phyloP scores from a whole-genome alignment of 306 rosid species.

The Rosa rugosa region DNA sequence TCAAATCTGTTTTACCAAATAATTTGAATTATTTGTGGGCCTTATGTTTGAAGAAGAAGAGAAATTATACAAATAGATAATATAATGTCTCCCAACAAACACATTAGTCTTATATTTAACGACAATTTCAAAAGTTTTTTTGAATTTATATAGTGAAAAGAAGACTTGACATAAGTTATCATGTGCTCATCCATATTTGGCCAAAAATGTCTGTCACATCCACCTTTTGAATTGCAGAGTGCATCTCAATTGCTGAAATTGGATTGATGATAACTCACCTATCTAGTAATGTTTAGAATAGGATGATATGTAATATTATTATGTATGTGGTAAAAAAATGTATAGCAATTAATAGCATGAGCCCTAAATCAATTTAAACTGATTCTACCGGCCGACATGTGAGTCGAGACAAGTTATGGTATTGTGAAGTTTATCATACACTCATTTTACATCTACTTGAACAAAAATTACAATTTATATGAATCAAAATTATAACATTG shows the following conservation, averaged over 20 bases:
- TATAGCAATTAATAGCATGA: too few species aligned
- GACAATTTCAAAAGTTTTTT: neutral
- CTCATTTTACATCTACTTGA: too few species aligned
- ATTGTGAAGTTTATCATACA: too few species aligned
- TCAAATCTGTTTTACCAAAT: conserved; percentile 1
- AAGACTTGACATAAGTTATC: neutral
- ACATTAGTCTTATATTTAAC: neutral
- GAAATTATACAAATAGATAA: neutral
- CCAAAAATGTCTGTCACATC: conserved; percentile 16
- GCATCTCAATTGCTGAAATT: neutral
- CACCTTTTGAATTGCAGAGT: neutral
- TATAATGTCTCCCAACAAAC: conserved; percentile 5
- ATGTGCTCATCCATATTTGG: conserved; percentile 5
- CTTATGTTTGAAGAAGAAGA: neutral
- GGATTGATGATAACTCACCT: neutral
- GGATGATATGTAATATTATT: neutral
- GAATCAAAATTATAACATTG: too few species aligned
- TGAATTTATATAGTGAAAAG: neutral
- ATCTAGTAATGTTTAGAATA: neutral
- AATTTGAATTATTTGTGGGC: conserved; percentile 21
- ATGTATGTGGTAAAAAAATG: neutral
- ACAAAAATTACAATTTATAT: too few species aligned
- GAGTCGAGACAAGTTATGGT: too few species aligned
- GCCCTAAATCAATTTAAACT: too few species aligned
- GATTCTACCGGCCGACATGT: too few species aligned